Evolutionary conservation across 2,329 filamentous ascomycete genomes (phyloP), one percentile per base, ranked within the genome.

Genomic region (Ophiostoma populinum): DNA sequence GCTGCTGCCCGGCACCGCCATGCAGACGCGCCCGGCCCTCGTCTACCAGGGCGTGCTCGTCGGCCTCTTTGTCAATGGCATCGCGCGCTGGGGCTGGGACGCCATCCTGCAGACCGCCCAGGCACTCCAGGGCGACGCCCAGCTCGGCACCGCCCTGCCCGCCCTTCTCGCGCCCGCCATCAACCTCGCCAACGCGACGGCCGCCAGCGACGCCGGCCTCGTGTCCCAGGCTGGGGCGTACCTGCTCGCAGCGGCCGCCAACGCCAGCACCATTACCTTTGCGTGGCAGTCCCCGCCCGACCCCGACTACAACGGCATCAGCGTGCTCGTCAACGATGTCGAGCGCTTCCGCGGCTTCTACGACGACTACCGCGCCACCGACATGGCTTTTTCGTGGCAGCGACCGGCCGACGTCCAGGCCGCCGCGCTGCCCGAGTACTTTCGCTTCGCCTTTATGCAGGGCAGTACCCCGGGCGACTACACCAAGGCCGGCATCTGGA

Each of bases 31-130:
- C 0, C 80, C 82, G 0, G 77, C 76, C 1, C 62, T 95, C 7
- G 54, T 93, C 2, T 95, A 90, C 49, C 87, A 95, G 53, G 90
- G 90, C 9, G 61, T 98, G 2, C 63, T 98, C 0, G 60, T 95
- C 7, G 90, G 90, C 0, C 66, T 95, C 0, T 95, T 94, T 54
- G 76, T 94, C 57, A 94, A 94, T 51, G 87, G 90, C 35, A 74
- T 92, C 40, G 87, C 86, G 4, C 70, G 87, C 28, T 95, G 90
- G 90, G 86, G 86, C 1, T 98, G 92, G 52, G 86, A 83, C 42
- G 68, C 79, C 1, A 72, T 98, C 31, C 67, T 98, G 12, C 77
- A 98, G 55, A 95, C 90, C 0, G 71, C 80, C 0, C 65, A 56
- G 1, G 73, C 75, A 1, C 57, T 98, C 17, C 73, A 74, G 36